Percentiles rank a stretch among this genome's conserved stretches.
Conservation (phyloP, 768 basidiomycete species). For the Porphyrellus cyaneotinctus region DNA sequence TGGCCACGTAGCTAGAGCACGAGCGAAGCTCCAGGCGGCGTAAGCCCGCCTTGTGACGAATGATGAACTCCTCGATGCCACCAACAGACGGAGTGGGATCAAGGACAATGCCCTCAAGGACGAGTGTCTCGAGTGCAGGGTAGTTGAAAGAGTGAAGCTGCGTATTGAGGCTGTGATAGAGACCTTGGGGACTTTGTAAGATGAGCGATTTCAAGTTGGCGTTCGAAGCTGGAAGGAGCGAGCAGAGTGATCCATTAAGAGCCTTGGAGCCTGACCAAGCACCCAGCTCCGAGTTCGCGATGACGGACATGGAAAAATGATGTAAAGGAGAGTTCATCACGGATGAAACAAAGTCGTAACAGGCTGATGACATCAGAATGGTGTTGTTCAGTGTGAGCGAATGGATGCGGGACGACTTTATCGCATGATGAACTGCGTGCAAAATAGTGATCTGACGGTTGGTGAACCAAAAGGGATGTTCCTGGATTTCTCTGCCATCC, state of each 20-base stretch:
- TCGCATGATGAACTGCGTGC: conserved; percentile 22
- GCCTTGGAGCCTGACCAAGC: conserved; percentile 31
- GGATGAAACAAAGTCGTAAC: conserved; percentile 28
- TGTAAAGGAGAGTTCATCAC: conserved; percentile 25
- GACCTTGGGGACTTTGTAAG: conserved; percentile 27
- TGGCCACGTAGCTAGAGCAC: conserved; percentile 26
- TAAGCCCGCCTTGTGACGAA: conserved; percentile 28
- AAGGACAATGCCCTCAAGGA: conserved; percentile 30
- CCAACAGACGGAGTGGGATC: conserved; percentile 18
- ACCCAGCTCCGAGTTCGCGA: conserved; percentile 30
- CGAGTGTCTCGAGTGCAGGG: conserved; percentile 25
- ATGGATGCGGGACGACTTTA: conserved; percentile 18
- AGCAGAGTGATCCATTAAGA: conserved; percentile 23
- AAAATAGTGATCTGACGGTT: conserved; percentile 25
- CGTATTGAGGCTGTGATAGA: conserved; percentile 26
- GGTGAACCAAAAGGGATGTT: conserved; percentile 32
- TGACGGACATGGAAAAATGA: conserved; percentile 29
- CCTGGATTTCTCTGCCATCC: conserved; percentile 19
- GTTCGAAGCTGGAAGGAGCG: conserved; percentile 24
- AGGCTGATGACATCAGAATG: conserved; percentile 20
- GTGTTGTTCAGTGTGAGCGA: conserved; percentile 27
- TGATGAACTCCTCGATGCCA: conserved; percentile 30
- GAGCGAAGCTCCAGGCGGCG: conserved; percentile 23
- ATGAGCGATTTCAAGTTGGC: conserved; percentile 19
- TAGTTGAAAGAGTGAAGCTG: conserved; percentile 21